These are phyloP conservation scores for Kuraishia piskuri DNA, from an alignment of 805 yeast species.

Conservation along the genomic window DNA sequence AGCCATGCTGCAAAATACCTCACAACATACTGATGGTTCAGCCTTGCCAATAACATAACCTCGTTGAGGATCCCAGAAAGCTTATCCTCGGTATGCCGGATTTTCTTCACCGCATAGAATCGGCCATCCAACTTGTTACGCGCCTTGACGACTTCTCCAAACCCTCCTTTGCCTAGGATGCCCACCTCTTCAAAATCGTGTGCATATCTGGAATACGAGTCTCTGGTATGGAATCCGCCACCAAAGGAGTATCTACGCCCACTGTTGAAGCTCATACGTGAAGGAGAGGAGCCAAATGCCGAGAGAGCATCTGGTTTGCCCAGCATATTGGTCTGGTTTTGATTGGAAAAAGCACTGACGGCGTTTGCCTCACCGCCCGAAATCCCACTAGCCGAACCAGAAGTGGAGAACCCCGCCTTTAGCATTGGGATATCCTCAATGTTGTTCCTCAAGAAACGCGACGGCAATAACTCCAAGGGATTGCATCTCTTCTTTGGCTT, in stretches of 20 bases:
- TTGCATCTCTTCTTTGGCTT: conserved; percentile 68
- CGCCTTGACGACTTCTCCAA: conserved; percentile 97
- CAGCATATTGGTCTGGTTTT: background rate
- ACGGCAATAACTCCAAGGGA: conserved; percentile 78
- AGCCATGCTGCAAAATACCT: conserved; percentile 97
- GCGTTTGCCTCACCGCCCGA: background rate
- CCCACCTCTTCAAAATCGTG: conserved; percentile 95
- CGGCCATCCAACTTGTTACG: conserved; percentile 90
- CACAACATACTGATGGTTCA: conserved; percentile 93
- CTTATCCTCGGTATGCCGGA: conserved; percentile 73
- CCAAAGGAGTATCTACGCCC: conserved; percentile 13
- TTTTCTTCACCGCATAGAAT: conserved; percentile 89
- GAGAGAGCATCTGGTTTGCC: conserved; percentile 5
- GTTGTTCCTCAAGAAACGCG: conserved; percentile 72
- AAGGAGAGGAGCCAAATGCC: conserved; percentile 8
- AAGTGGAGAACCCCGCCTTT: background rate
- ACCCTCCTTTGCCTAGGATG: conserved; percentile 87
- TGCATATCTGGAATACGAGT: conserved; percentile 60
- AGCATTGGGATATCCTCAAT: conserved; percentile 19
- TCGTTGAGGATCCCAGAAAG: conserved; percentile 79
- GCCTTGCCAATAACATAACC: conserved; percentile 82
- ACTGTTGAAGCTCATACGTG: conserved; percentile 2
- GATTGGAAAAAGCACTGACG: background rate
- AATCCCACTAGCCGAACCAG: background rate
- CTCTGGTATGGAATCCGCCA: conserved; percentile 13